These are phyloP conservation scores for Dactylellina drechsleri DNA, from an alignment of 2,329 filamentous ascomycete species.

Conservation along the genomic window DNA sequence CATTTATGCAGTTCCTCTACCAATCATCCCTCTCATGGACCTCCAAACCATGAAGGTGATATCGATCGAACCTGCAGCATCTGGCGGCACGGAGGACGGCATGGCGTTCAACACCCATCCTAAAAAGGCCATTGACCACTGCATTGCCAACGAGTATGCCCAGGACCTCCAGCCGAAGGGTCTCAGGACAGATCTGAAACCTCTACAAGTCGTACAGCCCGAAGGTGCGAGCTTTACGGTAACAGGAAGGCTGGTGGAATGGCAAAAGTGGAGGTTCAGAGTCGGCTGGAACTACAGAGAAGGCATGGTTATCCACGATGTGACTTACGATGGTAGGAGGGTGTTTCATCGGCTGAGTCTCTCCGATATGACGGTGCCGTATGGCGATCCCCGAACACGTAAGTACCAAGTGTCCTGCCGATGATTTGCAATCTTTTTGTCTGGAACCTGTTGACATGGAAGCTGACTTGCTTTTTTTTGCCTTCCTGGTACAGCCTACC, in stretches of 20 bases:
- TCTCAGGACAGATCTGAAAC: slow-evolving; percentile 70
- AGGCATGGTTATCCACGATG: slow-evolving; percentile 75
- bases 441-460: slow-evolving; percentile 13
- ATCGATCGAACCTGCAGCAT: slow-evolving; percentile 69
- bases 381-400: slow-evolving; percentile 69
- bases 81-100: slow-evolving; percentile 66
- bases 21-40: slow-evolving; percentile 71
- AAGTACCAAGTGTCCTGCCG: slow-evolving; percentile 14
- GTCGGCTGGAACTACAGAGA: slow-evolving; percentile 69
- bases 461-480: slow-evolving; percentile 28
- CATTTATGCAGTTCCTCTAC: slow-evolving; percentile 72
- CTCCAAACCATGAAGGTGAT: slow-evolving; percentile 68
- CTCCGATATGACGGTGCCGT: slow-evolving; percentile 72
- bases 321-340: slow-evolving; percentile 70
- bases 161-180: slow-evolving; percentile 67
- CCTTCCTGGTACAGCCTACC: slow-evolving; percentile 66
- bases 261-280: slow-evolving; percentile 77
- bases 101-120: slow-evolving; percentile 63
- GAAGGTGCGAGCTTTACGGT: slow-evolving; percentile 75
- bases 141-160: slow-evolving; percentile 64
- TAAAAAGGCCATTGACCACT: slow-evolving; percentile 64
- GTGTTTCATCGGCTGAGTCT: slow-evolving; percentile 74
- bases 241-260: slow-evolving; percentile 65
- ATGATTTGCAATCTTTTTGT: slow-evolving; percentile 32
- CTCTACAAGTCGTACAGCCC: slow-evolving; percentile 76